Percentiles rank a stretch among this genome's conserved stretches.
Evolutionary conservation across 768 basidiomycete species (phyloP).

Genomic region (Daedaleopsis nitida): DNA sequence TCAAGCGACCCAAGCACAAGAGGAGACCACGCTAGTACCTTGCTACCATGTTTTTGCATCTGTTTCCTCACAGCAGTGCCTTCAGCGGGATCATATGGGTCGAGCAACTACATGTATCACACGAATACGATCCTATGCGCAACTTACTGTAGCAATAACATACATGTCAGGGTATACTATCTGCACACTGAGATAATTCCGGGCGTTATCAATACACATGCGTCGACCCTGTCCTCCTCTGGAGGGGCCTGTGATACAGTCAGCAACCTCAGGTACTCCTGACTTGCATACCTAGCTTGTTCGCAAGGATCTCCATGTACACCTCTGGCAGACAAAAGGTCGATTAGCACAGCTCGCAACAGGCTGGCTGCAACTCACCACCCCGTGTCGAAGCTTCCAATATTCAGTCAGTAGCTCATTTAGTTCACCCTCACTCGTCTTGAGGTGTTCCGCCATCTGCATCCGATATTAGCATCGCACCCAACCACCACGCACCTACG

Average conservation of each 20-base stretch:
- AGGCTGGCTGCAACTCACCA: slow-evolving; percentile 41
- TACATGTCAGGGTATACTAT: slow-evolving; percentile 6
- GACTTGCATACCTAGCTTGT: slow-evolving; percentile 57
- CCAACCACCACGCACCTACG: not conserved
- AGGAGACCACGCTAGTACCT: not conserved
- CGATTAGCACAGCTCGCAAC: not conserved
- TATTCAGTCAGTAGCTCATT: slow-evolving; percentile 82
- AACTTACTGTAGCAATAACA: not conserved
- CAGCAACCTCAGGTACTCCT: slow-evolving; percentile 19
- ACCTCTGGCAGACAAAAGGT: slow-evolving; percentile 50
- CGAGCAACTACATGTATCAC: too few species aligned
- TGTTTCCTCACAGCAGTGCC: not conserved
- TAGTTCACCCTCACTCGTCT: slow-evolving; percentile 75
- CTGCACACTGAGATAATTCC: slow-evolving; percentile 13
- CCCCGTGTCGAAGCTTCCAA: slow-evolving; percentile 76
- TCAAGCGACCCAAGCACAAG: slow-evolving; percentile 23
- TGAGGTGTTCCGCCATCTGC: slow-evolving; percentile 78
- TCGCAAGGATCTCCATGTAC: slow-evolving; percentile 85
- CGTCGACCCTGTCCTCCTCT: too few species aligned
- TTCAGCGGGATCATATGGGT: too few species aligned
- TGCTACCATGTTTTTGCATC: not conserved
- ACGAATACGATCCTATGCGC: not conserved
- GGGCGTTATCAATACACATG: not conserved
- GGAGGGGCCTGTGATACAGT: too few species aligned
- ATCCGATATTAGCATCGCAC: not conserved